Conservation (phyloP, 192 early-diverging fungal species). For the Gamsiella multidivaricata region DNA sequence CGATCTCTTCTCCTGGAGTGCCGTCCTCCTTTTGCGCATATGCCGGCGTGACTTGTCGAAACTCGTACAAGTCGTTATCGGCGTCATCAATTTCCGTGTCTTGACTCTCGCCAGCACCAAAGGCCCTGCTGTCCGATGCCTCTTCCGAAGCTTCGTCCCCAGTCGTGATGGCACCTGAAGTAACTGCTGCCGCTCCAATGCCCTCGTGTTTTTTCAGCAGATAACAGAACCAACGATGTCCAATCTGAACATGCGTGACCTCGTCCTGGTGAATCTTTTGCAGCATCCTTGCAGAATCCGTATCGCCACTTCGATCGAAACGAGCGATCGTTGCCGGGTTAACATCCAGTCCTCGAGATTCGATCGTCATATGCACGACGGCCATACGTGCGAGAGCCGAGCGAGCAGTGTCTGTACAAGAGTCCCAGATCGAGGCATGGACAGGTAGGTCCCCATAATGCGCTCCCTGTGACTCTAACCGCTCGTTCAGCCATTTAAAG, state of each 20-base stretch:
- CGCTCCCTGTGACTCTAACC: constrained; percentile 61
- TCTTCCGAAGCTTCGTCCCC: constrained; percentile 2
- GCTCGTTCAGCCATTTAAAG: constrained; percentile 61
- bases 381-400: constrained; percentile 64
- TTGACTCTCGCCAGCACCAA: neutral
- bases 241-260: constrained; percentile 58
- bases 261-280: constrained; percentile 66
- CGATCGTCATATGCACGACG: constrained; percentile 77
- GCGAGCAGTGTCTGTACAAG: constrained; percentile 65
- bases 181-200: constrained; percentile 1
- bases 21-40: constrained; percentile 32
- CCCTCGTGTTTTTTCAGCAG: constrained; percentile 53
- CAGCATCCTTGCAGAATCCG: constrained; percentile 62
- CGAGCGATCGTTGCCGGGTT: constrained; percentile 72
- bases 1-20: constrained; percentile 21
- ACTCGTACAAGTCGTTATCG: constrained; percentile 37
- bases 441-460: constrained; percentile 67
- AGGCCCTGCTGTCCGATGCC: neutral
- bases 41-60: constrained; percentile 36
- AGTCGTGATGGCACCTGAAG: no score
- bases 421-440: constrained; percentile 74
- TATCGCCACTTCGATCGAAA: constrained; percentile 66
- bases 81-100: constrained; percentile 15
- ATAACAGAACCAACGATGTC: constrained; percentile 70
- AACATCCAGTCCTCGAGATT: constrained; percentile 75